phyloP scores from a whole-genome alignment of 208 protist species.

The Leishmania aethiopica region DNA sequence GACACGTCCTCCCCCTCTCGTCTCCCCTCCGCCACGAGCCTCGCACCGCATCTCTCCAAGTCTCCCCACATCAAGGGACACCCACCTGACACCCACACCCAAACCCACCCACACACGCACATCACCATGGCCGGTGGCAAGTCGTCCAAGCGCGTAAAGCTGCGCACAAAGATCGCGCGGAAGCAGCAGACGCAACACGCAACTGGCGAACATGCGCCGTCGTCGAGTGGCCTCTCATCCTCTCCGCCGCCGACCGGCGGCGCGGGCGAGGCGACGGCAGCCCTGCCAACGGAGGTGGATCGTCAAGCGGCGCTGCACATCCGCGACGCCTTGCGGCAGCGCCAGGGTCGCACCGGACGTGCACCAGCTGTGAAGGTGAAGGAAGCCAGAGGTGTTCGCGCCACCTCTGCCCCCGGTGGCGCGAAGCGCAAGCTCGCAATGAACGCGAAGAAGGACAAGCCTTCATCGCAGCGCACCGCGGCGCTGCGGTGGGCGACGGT shows the following conservation, averaged over 20 bases:
- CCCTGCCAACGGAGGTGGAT: not conserved
- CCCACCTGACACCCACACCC: not conserved
- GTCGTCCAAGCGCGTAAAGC: slow-evolving; percentile 29
- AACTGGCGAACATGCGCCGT: not conserved
- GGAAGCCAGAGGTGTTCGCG: not conserved
- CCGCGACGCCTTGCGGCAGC: slow-evolving; percentile 29
- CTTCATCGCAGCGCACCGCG: slow-evolving; percentile 12
- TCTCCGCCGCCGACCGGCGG: not conserved
- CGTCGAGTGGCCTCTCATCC: not conserved
- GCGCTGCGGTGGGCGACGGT: slow-evolving; percentile 22
- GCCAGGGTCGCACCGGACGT: slow-evolving; percentile 16
- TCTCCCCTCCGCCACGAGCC: not conserved
- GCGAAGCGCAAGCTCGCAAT: slow-evolving; percentile 12
- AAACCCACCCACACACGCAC: not conserved
- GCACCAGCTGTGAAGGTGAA: not conserved
- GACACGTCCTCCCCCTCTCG: not conserved
- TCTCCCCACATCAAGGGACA: not conserved
- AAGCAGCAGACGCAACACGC: slow-evolving; percentile 6
- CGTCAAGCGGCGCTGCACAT: slow-evolving; percentile 17
- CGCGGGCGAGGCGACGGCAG: not conserved
- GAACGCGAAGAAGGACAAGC: slow-evolving; percentile 19
- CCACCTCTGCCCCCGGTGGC: not conserved
- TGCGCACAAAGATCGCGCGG: slow-evolving; percentile 22
- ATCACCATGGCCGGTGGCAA: slow-evolving; percentile 25
- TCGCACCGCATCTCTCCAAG: not conserved